A percentile compares a stretch with the other conserved stretches of the same genome.
Evolutionary conservation across 1,139 yeast genomes (phyloP).

Genomic region (Yamadazyma triangularis): DNA sequence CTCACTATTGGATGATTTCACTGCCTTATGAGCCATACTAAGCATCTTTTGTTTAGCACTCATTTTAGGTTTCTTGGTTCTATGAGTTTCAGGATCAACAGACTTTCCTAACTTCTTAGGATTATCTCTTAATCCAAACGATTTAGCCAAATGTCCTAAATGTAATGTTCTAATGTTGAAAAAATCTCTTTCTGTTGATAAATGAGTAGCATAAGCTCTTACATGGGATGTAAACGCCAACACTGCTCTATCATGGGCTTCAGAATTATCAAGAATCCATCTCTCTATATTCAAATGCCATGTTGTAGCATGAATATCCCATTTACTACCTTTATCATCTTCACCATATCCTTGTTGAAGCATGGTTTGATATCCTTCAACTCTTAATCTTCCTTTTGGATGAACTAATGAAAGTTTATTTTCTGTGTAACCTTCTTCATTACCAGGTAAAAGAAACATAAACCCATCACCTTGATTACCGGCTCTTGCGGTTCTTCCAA

Average conservation of each 20-base stretch:
- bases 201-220: conserved; percentile 96
- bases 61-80: conserved; percentile 41
- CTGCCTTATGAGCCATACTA: conserved; percentile 70
- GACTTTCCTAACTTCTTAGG: conserved; percentile 70
- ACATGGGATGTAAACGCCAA: conserved; percentile 85
- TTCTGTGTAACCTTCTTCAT: conserved; percentile 79
- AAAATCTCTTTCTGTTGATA: conserved; percentile 67
- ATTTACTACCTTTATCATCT: conserved; percentile 41
- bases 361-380: conserved; percentile 47
- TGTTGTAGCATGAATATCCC: conserved; percentile 96
- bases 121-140: conserved; percentile 90
- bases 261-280: conserved; percentile 70
- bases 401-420: conserved; percentile 49
- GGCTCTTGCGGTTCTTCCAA: conserved; percentile 73
- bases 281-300: conserved; percentile 92
- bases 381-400: conserved; percentile 46
- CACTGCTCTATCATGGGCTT: conserved; percentile 57
- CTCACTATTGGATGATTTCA: conserved; percentile 60
- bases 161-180: conserved; percentile 82
- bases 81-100: conserved; percentile 16
- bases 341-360: conserved; percentile 44
- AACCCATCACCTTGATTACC: conserved; percentile 64
- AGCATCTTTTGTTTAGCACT: conserved; percentile 69
- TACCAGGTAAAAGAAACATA: conserved; percentile 79
- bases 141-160: conserved; percentile 91